phyloP scores from a whole-genome alignment of 2,329 filamentous ascomycete genomes.

The Akanthomyces lecanii region DNA sequence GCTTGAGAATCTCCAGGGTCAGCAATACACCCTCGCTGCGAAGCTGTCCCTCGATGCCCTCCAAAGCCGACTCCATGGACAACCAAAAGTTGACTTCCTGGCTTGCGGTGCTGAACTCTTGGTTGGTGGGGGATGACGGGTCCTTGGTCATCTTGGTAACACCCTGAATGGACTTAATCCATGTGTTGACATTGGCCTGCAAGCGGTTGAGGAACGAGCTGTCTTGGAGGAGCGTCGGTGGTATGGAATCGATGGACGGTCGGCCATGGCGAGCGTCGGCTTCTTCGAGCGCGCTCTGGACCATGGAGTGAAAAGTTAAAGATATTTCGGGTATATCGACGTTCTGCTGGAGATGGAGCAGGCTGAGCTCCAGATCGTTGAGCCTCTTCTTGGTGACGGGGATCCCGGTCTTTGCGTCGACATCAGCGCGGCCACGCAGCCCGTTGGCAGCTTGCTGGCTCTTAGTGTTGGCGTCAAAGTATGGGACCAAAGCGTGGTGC shows the following conservation, averaged over 20 bases:
- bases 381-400: slow-evolving; percentile 97
- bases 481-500: slow-evolving; percentile 86
- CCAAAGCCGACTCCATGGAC: slow-evolving; percentile 90
- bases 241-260: slow-evolving; percentile 74
- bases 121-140: slow-evolving; percentile 56
- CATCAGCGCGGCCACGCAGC: slow-evolving; percentile 70
- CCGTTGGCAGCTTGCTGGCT: slow-evolving; percentile 65
- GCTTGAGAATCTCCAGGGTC: slow-evolving; percentile 90
- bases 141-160: slow-evolving; percentile 94
- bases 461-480: slow-evolving; percentile 95
- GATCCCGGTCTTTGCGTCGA: slow-evolving; percentile 89
- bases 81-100: slow-evolving; percentile 99
- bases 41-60: slow-evolving; percentile 86
- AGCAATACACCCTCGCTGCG: slow-evolving; percentile 82
- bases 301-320: slow-evolving; percentile 80
- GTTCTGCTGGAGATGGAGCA: slow-evolving; percentile 93
- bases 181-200: slow-evolving; percentile 89
- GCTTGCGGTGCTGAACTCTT: slow-evolving; percentile 66
- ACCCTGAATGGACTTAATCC: slow-evolving; percentile 97
- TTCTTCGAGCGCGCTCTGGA: slow-evolving; percentile 79
- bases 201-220: slow-evolving; percentile 90
- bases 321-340: slow-evolving; percentile 94
- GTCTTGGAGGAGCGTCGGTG: slow-evolving; percentile 71
- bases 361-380: slow-evolving; percentile 84
- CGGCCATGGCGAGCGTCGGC: slow-evolving; percentile 63